Percentiles rank a stretch among this genome's conserved stretches.
phyloP scores from a whole-genome alignment of 768 basidiomycete genomes.

The Cystofilobasidium bisporidii region DNA sequence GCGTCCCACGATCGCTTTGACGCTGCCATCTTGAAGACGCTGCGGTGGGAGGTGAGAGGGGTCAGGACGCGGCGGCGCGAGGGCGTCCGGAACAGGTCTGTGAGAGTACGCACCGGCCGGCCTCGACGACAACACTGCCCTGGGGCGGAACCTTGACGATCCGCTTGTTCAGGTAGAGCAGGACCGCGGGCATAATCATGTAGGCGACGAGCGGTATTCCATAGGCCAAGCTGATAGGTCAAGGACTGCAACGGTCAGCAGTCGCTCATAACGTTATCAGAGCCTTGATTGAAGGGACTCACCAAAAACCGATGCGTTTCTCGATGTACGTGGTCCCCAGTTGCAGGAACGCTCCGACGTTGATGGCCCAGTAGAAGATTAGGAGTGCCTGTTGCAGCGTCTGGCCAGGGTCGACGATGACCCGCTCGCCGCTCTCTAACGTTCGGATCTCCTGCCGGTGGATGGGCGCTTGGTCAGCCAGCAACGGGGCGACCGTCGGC shows the following conservation, averaged over 20 bases:
- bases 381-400: conserved; percentile 8
- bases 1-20: conserved; percentile 28
- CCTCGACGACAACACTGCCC: conserved; percentile 39
- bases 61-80: too few relatives aligned
- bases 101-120: too few relatives aligned
- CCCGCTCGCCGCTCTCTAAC: conserved; percentile 12
- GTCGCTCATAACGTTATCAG: too few relatives aligned
- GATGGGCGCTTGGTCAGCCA: conserved; percentile 18
- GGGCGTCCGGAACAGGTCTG: too few relatives aligned
- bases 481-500: conserved; percentile 16
- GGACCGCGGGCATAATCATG: too few relatives aligned
- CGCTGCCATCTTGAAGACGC: too few relatives aligned
- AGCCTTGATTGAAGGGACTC: too few relatives aligned
- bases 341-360: neutral
- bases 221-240: too few relatives aligned
- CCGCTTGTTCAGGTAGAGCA: too few relatives aligned
- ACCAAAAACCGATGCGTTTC: conserved; percentile 35
- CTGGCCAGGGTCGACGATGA: conserved; percentile 17
- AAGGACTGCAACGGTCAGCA: too few relatives aligned
- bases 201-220: too few relatives aligned
- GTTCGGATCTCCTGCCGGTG: conserved; percentile 3
- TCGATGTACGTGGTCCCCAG: neutral
- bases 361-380: conserved; percentile 22
- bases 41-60: too few relatives aligned
- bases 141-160: conserved; percentile 38